phyloP scores from a whole-genome alignment of 257 asterid genomes.

The Penstemon barbatus region DNA sequence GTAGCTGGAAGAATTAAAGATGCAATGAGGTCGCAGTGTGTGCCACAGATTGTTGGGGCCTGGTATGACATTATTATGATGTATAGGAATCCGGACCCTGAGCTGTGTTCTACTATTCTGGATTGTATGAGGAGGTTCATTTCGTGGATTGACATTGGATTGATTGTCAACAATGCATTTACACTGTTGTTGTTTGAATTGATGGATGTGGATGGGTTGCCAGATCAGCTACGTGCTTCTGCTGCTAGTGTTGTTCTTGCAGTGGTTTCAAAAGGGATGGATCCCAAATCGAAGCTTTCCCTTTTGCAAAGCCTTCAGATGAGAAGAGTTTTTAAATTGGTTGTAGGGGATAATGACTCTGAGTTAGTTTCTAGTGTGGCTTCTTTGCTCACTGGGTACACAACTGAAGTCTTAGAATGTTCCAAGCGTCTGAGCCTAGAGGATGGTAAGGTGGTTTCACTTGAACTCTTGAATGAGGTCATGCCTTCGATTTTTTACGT shows the following conservation, averaged over 20 bases:
- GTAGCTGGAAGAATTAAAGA: slow-evolving; percentile 77
- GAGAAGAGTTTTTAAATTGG: slow-evolving; percentile 71
- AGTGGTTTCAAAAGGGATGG: slow-evolving; percentile 86
- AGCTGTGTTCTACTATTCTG: slow-evolving; percentile 69
- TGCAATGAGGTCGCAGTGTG: slow-evolving; percentile 90
- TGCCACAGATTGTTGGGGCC: slow-evolving; percentile 73
- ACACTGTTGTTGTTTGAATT: slow-evolving; percentile 68
- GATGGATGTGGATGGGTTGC: slow-evolving; percentile 62
- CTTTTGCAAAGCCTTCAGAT: slow-evolving; percentile 76
- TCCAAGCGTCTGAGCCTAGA: slow-evolving; percentile 59
- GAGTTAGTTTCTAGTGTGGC: slow-evolving; percentile 70
- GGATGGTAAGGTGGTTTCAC: slow-evolving; percentile 58
- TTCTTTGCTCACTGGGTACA: slow-evolving; percentile 81
- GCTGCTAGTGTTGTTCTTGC: slow-evolving; percentile 77
- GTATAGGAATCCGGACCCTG: slow-evolving; percentile 70
- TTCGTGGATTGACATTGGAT: slow-evolving; percentile 91
- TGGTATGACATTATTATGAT: slow-evolving; percentile 69
- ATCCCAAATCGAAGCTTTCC: slow-evolving; percentile 63
- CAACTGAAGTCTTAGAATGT: slow-evolving; percentile 80
- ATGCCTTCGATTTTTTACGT: slow-evolving; percentile 81
- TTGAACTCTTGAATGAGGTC: slow-evolving; percentile 81
- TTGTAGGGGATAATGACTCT: slow-evolving; percentile 54
- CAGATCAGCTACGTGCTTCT: slow-evolving; percentile 70
- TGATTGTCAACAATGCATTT: slow-evolving; percentile 73
- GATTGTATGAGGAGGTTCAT: slow-evolving; percentile 72